Base-by-base conservation (phyloP, 306 rosid species). In the Acmispon strigosus region DNA sequence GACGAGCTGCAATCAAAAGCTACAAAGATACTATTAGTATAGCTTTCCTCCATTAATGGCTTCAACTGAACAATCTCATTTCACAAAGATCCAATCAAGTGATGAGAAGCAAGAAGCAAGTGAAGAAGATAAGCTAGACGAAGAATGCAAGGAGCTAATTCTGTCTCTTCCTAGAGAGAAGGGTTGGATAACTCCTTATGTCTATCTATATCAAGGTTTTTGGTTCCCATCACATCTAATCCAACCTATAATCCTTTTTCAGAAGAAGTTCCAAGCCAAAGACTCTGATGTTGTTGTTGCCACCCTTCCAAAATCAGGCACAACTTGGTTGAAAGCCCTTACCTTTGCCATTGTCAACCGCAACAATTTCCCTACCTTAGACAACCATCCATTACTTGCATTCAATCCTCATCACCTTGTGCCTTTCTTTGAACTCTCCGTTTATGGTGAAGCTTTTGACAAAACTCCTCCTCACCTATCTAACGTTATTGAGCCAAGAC, bases 261-360 rank as follows among this genome's bases (percentile, higher is more conserved):
- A 83, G 39, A 72, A 64, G 9, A 77, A 83, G 57, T 85, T 85
- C 49, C 78, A 81, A 75, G 79, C 87, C 2, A 56, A n/a, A 10
- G 81, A 88, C 17, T 52, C 27, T 16, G 90, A 88, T 51, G 49
- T 83, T 17, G 10, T 85, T 9, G 19, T 85, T 14, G 85, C 90
- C 9, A 44, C 76, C 1, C 7, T 81, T 0, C 90, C 88, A 7
- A 88, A 88, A 83, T 83, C 93, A 37, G 93, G 90, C 22, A 85
- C 87, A 37, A 88, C 93, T 0, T 88, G 90, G 93, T 56, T 88
- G 11, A 88, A 81, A 77, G 86, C 82, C 17, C 76, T 85, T 9
- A 65, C 85, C 6, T 88, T 83, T 42, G 70, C 93, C 42, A n/a
- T 66, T 3, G 62, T 64, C 6, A 85, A 83, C 4, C 84, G 81